Conservation (phyloP, 2,329 filamentous ascomycete species). For the Arthrinium puccinioides region DNA sequence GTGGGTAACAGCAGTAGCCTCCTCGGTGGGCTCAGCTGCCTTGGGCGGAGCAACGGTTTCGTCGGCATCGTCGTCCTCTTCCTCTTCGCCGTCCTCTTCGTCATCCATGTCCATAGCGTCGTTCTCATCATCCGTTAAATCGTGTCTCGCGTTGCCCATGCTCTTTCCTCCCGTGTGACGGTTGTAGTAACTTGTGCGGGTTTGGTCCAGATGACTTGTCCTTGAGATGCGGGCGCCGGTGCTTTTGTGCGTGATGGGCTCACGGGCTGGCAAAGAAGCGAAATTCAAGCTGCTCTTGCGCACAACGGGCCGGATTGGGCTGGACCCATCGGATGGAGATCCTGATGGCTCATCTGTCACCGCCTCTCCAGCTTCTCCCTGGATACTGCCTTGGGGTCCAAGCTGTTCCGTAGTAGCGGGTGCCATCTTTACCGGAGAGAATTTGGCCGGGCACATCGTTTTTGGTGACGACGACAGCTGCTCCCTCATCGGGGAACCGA, state of each 20-base stretch:
- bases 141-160: conserved; percentile 43
- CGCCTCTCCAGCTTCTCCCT: conserved; percentile 15
- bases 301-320: conserved; percentile 67
- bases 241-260: conserved; percentile 83
- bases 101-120: conserved; percentile 39
- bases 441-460: background rate
- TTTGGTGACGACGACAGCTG: no score
- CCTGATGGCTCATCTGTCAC: conserved; percentile 21
- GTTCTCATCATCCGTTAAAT: conserved; percentile 30
- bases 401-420: conserved; percentile 10
- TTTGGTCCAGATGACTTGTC: conserved; percentile 69
- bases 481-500: conserved; percentile 23
- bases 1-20: conserved; percentile 53
- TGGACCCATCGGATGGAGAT: conserved; percentile 64
- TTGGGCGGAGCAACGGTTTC: conserved; percentile 26
- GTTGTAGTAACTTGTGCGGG: conserved; percentile 67
- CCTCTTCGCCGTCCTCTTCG: conserved; percentile 39
- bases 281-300: conserved; percentile 95
- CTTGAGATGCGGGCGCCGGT: conserved; percentile 66
- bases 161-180: conserved; percentile 69
- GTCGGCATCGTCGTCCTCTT: no score
- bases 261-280: conserved; percentile 82
- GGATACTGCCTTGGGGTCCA: background rate
- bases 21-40: conserved; percentile 39
- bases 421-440: conserved; percentile 5